Percentiles rank a stretch among this genome's conserved stretches.
Conservation (phyloP, 2,329 filamentous ascomycete species). For the Lizonia empirigonia region DNA sequence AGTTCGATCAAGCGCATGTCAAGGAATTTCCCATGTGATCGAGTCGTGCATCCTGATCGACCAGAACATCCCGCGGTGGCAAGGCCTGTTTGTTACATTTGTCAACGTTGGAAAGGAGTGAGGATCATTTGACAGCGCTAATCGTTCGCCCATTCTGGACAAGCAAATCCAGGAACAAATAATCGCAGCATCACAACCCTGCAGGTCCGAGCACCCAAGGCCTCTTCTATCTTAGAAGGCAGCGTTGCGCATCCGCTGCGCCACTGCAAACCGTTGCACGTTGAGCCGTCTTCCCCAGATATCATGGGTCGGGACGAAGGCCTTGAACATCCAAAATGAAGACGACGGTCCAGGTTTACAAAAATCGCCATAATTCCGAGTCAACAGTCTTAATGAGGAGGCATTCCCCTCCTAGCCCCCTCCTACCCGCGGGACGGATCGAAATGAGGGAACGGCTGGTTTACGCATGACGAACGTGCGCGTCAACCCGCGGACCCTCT, state of each 20-base stretch:
- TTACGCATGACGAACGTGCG: constrained; percentile 18
- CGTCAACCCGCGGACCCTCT: constrained; percentile 5
- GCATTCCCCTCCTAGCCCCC: background rate
- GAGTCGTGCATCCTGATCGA: constrained; percentile 12
- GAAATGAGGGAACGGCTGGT: constrained; percentile 18
- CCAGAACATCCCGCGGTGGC: constrained; percentile 2
- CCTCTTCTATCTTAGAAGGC: constrained; percentile 1
- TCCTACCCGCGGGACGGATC: constrained; percentile 17
- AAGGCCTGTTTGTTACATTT: constrained; percentile 1
- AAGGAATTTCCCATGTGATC: background rate
- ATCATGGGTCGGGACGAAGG: constrained; percentile 9
- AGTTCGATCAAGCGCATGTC: background rate
- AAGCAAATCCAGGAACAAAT: constrained; percentile 6
- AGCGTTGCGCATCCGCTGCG: constrained; percentile 2
- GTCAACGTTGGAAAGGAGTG: constrained; percentile 8
- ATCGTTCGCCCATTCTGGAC: constrained; percentile 5
- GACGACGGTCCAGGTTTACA: constrained; percentile 2
- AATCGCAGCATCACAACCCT: constrained; percentile 1
- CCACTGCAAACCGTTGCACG: constrained; percentile 9
- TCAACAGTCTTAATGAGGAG: constrained; percentile 5
- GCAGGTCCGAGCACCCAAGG: background rate
- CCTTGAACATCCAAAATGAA: constrained; percentile 9
- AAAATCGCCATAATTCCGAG: constrained; percentile 8
- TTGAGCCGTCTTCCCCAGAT: constrained; percentile 14
- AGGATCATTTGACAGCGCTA: constrained; percentile 11